Conservation (phyloP, 371 early-diverging fungal species). For the Nematocida sp. region DNA sequence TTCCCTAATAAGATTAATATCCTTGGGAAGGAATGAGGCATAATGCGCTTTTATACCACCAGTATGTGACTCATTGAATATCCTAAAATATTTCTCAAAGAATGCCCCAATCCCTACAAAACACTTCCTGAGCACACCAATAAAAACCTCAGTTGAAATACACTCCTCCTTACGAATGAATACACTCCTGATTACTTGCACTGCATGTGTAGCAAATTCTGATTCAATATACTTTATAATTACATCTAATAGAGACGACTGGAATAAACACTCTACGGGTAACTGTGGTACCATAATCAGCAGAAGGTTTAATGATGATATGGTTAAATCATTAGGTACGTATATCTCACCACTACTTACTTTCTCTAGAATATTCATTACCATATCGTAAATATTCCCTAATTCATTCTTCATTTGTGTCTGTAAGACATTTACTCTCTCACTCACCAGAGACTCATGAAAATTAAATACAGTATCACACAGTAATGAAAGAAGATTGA, state of each 20-base stretch:
- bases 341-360: conserved; percentile 65
- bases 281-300: conserved; percentile 90
- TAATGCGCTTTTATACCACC: neutral
- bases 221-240: conserved; percentile 52
- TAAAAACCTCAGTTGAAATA: conserved; percentile 79
- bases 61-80: conserved; percentile 60
- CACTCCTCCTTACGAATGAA: conserved; percentile 78
- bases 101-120: conserved; percentile 73
- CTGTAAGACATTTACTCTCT: conserved; percentile 81
- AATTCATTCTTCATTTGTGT: conserved; percentile 89
- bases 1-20: conserved; percentile 13
- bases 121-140: conserved; percentile 76
- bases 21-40: conserved; percentile 8
- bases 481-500: conserved; percentile 81
- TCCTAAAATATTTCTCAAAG: conserved; percentile 62
- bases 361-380: conserved; percentile 84
- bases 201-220: neutral
- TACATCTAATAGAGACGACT: conserved; percentile 80
- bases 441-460: conserved; percentile 89
- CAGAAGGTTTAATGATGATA: conserved; percentile 84
- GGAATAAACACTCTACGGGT: conserved; percentile 88
- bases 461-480: conserved; percentile 97
- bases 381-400: conserved; percentile 85
- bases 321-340: conserved; percentile 72
- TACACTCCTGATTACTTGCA: conserved; percentile 72